Evolutionary conservation across 139 green algal species (phyloP).

Genomic region (Gonium pectorale): DNA sequence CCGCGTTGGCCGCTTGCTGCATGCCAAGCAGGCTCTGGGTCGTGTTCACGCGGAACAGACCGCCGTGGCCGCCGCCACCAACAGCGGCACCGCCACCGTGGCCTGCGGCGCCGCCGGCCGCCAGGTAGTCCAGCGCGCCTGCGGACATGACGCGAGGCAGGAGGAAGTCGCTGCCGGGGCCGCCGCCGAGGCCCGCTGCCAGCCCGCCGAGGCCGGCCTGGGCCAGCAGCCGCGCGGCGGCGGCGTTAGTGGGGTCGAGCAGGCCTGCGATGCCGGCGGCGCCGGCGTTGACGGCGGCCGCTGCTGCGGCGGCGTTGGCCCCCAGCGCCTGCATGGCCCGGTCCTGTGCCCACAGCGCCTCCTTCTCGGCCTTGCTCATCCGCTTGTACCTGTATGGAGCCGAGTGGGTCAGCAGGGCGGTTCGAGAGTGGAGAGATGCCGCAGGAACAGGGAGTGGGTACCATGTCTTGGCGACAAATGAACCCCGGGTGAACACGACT

Average conservation of each 20-base stretch:
- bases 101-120: neutral
- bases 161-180: constrained; percentile 38
- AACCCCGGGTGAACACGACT: too few species aligned
- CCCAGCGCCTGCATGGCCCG: constrained; percentile 49
- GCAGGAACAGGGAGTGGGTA: too few species aligned
- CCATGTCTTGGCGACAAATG: too few species aligned
- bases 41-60: constrained; percentile 30
- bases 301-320: constrained; percentile 26
- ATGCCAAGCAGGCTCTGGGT: constrained; percentile 40
- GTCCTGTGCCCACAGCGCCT: constrained; percentile 79
- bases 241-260: constrained; percentile 28
- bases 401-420: too few species aligned
- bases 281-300: constrained; percentile 37
- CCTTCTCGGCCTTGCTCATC: constrained; percentile 86
- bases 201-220: constrained; percentile 17
- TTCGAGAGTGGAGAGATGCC: too few species aligned
- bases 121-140: constrained; percentile 34
- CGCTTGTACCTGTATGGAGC: constrained; percentile 71
- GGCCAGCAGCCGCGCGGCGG: constrained; percentile 24
- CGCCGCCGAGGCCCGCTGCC: constrained; percentile 10
- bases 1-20: constrained; percentile 35
- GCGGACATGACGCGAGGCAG: constrained; percentile 45
- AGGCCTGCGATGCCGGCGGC: constrained; percentile 31
- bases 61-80: constrained; percentile 34
- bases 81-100: neutral